Base-by-base conservation (phyloP, 176 grass and related monocot genomes). In the Coix lacrymajobi region DNA sequence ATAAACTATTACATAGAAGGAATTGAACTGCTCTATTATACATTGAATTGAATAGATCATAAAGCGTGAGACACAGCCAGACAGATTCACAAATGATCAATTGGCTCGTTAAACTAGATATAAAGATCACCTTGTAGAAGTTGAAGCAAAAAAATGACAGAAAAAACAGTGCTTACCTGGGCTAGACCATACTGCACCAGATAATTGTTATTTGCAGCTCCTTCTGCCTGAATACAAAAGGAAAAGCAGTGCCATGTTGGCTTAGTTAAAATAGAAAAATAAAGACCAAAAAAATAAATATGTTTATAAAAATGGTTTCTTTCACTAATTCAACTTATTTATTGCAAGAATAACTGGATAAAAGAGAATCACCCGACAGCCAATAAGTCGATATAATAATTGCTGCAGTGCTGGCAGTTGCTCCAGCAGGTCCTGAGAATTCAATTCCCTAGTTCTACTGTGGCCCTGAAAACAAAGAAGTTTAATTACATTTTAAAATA, bases 341-440 rank as follows among this genome's bases (percentile, higher is more conserved):
- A 25, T n/a, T 54, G 13, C 34, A 83, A 75, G 83, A n/a, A n/a
- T n/a, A n/a, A n/a, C n/a, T n/a, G n/a, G 52, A 82, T 61, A 87
- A 86, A 45, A 81, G 71, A 85, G 60, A 88, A 58, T 91, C 85
- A 97, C 94, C 86, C 39, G 92, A 69, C 94, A 97, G 52, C 89
- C 96, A 62, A 98, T 86, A 88, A 98, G 96, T 60, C 90, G 88
- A 86, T 98, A 98, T 34, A 98, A 86, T 63, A 95, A 89, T 80
- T 98, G 92, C 65, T 98, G 96, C 37, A 98, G 85, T 34, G 89
- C 91, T 57, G 96, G 92, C 85, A 98, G 84, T 24, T 98, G 96
- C 76, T 93, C 96, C 85, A 98, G 76, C 57, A 98, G 83, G 29
- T 93, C 92, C 73, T 87, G 89, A 83, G 79, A 87, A 77, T 92